Evolutionary conservation across 2,329 filamentous ascomycete genomes (phyloP), one percentile per base, ranked within the genome.

Genomic region (Penicillium fuscoglaucum): DNA sequence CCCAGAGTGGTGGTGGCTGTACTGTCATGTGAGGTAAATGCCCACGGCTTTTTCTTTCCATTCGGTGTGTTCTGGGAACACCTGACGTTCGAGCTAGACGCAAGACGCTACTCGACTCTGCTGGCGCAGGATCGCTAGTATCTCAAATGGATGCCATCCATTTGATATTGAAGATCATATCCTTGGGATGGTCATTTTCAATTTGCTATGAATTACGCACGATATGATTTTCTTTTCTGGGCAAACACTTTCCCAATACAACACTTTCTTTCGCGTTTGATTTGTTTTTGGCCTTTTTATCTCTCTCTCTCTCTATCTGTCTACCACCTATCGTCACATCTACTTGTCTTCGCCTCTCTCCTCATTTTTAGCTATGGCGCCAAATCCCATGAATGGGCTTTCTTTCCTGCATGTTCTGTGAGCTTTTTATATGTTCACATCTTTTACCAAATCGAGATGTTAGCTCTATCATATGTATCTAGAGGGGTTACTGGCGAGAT

Each of bases 1-100:
- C 87, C 17, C 81, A 87, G 66, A 90, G 87, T 39, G 80, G 86
- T 53, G 74, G 86, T 52, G 74, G 85, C 61, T 90, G 87, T 72
- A 69, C 74, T 44, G 78, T 90, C 57, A 90, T 90, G 87, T 90
- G 78, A 85, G 35, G 12, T n/a, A 26, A 35, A n/a, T 46, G 15
- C 29, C 44, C 31, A 28, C 15, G 7, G 12, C 4, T 40, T 21
- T 47, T 29, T 29, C 21, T 47, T 40, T n/a, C 26, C 26, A 21
- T 21, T 39, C 26, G 5, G 28, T 19, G 46, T 57, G 37, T 61
- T 55, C 43, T 46, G 47, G 10, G 44, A 43, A 50, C 39, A 52
- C 35, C 21, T 13, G 26, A 19, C 4, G 1, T 33, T 28, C 13
- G 35, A 48, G 43, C 37, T 19, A 43, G 28, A 31, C 21, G 37